Base-by-base conservation (phyloP, 441 rosid genomes). In the Pelargonium citronellum region DNA sequence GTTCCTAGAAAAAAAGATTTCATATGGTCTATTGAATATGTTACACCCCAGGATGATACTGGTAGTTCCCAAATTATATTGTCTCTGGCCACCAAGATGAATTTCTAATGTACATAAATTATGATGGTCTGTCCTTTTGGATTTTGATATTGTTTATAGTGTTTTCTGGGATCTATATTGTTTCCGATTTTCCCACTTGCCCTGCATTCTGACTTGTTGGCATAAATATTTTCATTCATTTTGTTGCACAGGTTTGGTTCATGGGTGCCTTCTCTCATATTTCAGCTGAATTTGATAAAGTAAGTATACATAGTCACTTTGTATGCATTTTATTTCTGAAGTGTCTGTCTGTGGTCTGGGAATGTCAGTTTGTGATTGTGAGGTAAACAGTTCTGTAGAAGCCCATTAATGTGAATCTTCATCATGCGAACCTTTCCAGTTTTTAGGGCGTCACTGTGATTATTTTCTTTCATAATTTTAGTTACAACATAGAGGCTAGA, bases 211-310 rank as follows among this genome's bases (percentile, higher is more conserved):
- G 64, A 65, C 37, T 66, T 27, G 24, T 51, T 65, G 57, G 34
- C 47, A 60, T 60, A 11, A 22, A 60, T 60, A 20, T 1, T 22
- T 60, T 10, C 12, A 60, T 60, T 60, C 34, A 22, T 60, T 22
- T 22, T 60, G 34, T 10, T 60, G 13, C 7, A 64, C 73, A 95
- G 99, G 96, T 95, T 70, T 79, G 82, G 74, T 90, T 95, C 84
- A 90, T 95, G 89, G 96, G 95, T 63, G 87, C 88, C 78, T 91
- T 87, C 71, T 88, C 99, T 15, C 96, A 89, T 79, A 87, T 91
- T 55, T 86, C 96, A 43, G 83, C 88, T 90, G 95, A 89, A 71
- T 85, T 95, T 47, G 96, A 89, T 82, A 82, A 77, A 73, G 99
- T 89, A 76, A 89, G 97, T 80, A 69, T 60, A 60, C 7, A 20